Conservation (phyloP, 2,329 filamentous ascomycete genomes). For the Sclerotinia trifoliorum region DNA sequence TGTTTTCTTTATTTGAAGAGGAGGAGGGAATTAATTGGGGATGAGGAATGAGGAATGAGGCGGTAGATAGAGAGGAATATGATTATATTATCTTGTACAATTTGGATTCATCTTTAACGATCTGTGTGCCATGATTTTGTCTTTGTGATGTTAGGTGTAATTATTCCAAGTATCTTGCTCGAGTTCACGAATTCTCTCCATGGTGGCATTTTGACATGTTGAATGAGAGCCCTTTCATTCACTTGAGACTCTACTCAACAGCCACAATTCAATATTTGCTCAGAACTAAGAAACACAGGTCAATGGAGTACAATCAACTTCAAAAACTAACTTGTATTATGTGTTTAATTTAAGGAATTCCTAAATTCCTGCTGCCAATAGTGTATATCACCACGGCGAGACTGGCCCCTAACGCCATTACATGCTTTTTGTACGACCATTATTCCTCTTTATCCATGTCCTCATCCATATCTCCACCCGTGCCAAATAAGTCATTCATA, state of each 20-base stretch:
- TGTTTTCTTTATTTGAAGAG: not conserved
- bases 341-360: not conserved
- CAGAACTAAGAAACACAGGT: not conserved
- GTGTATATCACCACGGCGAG: not conserved
- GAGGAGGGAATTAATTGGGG: not conserved
- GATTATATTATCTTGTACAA: not conserved
- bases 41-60: not conserved
- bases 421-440: conserved; percentile 19
- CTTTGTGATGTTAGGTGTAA: not conserved
- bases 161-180: not conserved
- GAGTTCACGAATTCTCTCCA: too few species aligned
- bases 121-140: not conserved
- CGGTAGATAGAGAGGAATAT: not conserved
- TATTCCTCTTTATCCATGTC: conserved; percentile 44
- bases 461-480: conserved; percentile 44
- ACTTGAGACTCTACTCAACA: not conserved
- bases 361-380: conserved; percentile 4
- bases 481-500: conserved; percentile 24
- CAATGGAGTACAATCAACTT: not conserved
- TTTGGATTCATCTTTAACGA: not conserved
- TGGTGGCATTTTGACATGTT: not conserved
- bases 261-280: not conserved
- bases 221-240: not conserved
- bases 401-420: conserved; percentile 25
- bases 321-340: not conserved